phyloP scores from a whole-genome alignment of 2,329 filamentous ascomycete genomes.

The Sclerotinia sclerotiorum region DNA sequence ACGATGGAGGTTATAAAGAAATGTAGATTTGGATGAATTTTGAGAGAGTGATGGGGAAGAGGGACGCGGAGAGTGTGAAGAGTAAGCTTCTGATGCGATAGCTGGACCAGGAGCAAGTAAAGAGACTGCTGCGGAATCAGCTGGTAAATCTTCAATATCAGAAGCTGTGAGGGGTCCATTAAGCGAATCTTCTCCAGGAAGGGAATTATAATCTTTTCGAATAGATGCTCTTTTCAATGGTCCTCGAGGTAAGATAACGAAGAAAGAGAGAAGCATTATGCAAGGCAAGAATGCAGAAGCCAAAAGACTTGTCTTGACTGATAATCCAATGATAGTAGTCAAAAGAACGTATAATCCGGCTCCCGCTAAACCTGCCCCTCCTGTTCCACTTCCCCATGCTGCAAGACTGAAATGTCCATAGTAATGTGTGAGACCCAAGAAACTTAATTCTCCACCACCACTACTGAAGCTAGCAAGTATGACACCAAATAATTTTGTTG shows the following conservation, averaged over 20 bases:
- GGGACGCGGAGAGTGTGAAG: slow-evolving; percentile 35
- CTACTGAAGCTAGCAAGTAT: slow-evolving; percentile 81
- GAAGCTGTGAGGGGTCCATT: slow-evolving; percentile 27
- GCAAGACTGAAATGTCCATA: slow-evolving; percentile 86
- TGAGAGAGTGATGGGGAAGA: not conserved
- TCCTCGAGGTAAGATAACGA: slow-evolving; percentile 70
- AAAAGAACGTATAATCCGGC: slow-evolving; percentile 84
- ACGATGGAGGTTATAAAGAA: slow-evolving; percentile 60
- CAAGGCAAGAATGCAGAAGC: slow-evolving; percentile 76
- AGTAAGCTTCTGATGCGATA: slow-evolving; percentile 45
- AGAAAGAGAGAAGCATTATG: slow-evolving; percentile 85
- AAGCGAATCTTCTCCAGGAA: slow-evolving; percentile 40
- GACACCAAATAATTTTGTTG: slow-evolving; percentile 77
- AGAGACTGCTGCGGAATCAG: slow-evolving; percentile 48
- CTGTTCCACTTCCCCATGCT: slow-evolving; percentile 90
- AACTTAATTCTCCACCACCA: slow-evolving; percentile 86
- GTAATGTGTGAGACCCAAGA: slow-evolving; percentile 87
- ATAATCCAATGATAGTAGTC: slow-evolving; percentile 76
- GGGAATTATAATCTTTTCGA: slow-evolving; percentile 54
- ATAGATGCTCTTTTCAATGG: slow-evolving; percentile 54
- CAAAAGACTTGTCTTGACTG: slow-evolving; percentile 71
- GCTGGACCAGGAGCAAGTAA: slow-evolving; percentile 43
- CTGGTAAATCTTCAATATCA: slow-evolving; percentile 39
- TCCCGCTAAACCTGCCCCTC: slow-evolving; percentile 82
- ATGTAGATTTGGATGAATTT: slow-evolving; percentile 26